Base-by-base conservation (phyloP, 495 filamentous ascomycete species). In the Aspergillus ellipticus region DNA sequence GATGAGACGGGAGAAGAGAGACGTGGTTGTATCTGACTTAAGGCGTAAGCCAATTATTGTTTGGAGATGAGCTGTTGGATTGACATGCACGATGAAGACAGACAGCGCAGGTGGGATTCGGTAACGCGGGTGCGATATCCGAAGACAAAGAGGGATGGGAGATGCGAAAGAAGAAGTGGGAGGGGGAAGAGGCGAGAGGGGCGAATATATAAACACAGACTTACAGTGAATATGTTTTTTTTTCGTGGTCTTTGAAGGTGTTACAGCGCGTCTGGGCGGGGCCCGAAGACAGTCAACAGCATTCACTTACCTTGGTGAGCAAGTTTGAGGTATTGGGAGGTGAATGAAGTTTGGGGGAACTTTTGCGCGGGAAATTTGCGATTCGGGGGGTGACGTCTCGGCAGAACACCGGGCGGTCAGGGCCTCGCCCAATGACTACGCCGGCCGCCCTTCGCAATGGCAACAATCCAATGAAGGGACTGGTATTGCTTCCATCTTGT, bases 361-460 rank as follows among this genome's bases (percentile, higher is more conserved):
- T 39, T 48, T 39, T 29, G 17, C 33, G 47, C 21, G 41, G 54
- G 45, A 56, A 56, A 45, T 50, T 56, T 47, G 54, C 48, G 39
- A 50, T 17, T 55, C 35, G 43, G 55, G 35, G 35, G 42, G 52
- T 52, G 51, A 54, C 46, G 53, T 42, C 21, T 39, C 46, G 58
- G 58, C 58, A 61, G 54, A 61, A 61, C 16, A 8, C 8, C 9
- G 28, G 51, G 57, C 57, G 57, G 57, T 59, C 19, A 21, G 26
- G 0, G 3, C 6, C 17, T 10, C 33, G 8, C 16, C 56, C 21
- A 54, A 41, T 46, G 28, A 46, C 7, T 6, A 28, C 15, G 9
- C 20, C 41, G 11, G 54, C 47, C 35, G 50, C 37, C 42, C 41
- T 28, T 39, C 42, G 7, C 28, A 31, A 31, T 31, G 28, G n/a